Evolutionary conservation across 2,329 filamentous ascomycete species (phyloP), one percentile per base, ranked within the genome.

Genomic region (Beauveria asiatica): DNA sequence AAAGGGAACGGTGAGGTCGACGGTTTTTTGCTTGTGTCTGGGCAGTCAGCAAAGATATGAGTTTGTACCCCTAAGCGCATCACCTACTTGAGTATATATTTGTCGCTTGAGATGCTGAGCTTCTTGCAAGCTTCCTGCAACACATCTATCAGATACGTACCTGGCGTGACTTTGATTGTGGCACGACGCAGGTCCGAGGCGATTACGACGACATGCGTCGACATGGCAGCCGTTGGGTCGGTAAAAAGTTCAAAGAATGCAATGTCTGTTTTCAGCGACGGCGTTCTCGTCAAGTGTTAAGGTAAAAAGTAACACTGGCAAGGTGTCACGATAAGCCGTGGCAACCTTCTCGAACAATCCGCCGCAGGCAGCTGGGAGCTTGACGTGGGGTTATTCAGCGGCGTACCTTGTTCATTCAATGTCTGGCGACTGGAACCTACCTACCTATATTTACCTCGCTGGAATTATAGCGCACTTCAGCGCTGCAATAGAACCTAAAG

Each of bases 161-260:
- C 82, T 0, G 92, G 91, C 0, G 82, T 88, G 60, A 94, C 92
- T 74, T 96, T 96, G 73, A 99, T 80, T 46, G 84, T 89, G 55
- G 86, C 83, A 67, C 91, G 84, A 66, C 89, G 86, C 66, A 92
- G 82, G 66, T 90, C 86, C 44, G 88, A 85, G 72, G 93, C 87
- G 65, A 96, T 86, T 57, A 97, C 90, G 67, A 92, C 88, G 61
- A 97, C 91, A 72, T 94, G 89, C 57, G 92, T 88, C 65, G 91
- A 85, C 90, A 96, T 96, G 49, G 48, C 39, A 45, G 41, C 57
- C 17, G 48, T 52, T 21, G 27, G 6, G 10, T 17, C 27, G 11
- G 45, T 25, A 48, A n/a, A 37, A 5, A 9, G 23, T 19, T 30
- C 23, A 16, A 7, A 46, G 11, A 6, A 5, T 6, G 11, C 19